Conservation (phyloP, 441 rosid species). For the Sinapis alba region DNA sequence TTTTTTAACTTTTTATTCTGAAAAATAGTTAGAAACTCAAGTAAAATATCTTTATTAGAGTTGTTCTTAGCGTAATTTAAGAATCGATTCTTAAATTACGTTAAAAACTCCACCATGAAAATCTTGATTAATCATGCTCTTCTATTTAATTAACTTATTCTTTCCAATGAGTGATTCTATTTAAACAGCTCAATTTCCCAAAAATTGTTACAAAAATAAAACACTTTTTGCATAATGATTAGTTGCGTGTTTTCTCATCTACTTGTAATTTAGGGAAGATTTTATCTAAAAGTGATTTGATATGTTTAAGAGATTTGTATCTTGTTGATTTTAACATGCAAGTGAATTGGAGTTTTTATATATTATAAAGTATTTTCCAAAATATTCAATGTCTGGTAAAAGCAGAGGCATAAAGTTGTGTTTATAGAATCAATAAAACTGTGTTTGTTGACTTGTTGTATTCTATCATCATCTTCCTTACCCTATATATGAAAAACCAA, state of each 20-base stretch:
- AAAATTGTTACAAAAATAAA: too few species aligned
- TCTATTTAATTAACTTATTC: neutral
- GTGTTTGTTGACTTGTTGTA: neutral
- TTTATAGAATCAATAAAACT: neutral
- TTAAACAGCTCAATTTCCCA: neutral
- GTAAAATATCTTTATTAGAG: too few species aligned
- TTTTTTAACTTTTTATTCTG: too few species aligned
- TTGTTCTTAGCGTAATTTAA: too few species aligned
- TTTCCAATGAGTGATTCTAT: neutral
- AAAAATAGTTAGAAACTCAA: too few species aligned
- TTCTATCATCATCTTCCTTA: too few species aligned
- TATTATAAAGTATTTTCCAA: neutral
- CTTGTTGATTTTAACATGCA: neutral
- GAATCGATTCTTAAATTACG: too few species aligned
- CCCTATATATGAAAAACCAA: too few species aligned
- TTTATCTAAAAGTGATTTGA: conserved; percentile 20
- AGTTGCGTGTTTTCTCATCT: neutral
- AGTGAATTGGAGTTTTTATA: neutral
- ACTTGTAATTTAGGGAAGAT: neutral
- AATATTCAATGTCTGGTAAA: neutral
- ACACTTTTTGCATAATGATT: conserved; percentile 1
- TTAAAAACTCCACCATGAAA: too few species aligned
- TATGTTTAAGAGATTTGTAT: neutral
- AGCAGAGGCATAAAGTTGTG: neutral
- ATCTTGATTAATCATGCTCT: too few species aligned